These are phyloP conservation scores for Suhomyces atakaporum DNA, from an alignment of 1,139 yeast genomes.

Conservation along the genomic window DNA sequence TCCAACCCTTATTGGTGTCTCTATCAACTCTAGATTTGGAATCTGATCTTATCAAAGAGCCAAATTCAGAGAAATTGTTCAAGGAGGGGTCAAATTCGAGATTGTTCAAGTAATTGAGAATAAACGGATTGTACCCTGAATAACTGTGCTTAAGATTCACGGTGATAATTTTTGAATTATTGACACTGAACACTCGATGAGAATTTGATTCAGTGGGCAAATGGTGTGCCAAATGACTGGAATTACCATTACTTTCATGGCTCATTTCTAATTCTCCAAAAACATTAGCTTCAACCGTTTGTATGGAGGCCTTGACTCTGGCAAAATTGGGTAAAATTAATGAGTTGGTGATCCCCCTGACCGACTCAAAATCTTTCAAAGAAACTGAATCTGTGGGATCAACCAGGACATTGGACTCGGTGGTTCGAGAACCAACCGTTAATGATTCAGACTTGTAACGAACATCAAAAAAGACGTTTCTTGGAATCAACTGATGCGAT, in stretches of 20 bases:
- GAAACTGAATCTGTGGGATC: constrained; percentile 21
- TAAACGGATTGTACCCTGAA: constrained; percentile 64
- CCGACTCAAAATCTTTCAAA: constrained; percentile 18
- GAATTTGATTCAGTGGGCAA: constrained; percentile 11
- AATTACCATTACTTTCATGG: constrained; percentile 26
- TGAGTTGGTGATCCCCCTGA: constrained; percentile 22
- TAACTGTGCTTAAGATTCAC: constrained; percentile 56
- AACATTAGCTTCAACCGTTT: constrained; percentile 59
- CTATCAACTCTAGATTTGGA: constrained; percentile 6
- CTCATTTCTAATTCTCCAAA: constrained; percentile 58
- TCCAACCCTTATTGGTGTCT: constrained; percentile 18
- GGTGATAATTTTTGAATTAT: constrained; percentile 38
- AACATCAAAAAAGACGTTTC: constrained; percentile 69
- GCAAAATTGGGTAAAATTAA: constrained; percentile 37
- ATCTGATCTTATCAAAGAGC: constrained; percentile 28
- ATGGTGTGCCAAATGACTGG: constrained; percentile 16
- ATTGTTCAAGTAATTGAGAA: constrained; percentile 55
- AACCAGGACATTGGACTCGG: constrained; percentile 21
- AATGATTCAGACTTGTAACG: constrained; percentile 48
- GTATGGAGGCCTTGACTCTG: constrained; percentile 51
- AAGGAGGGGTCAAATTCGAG: constrained; percentile 58
- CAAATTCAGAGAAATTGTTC: constrained; percentile 71
- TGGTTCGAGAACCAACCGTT: constrained; percentile 19
- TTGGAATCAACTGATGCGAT: constrained; percentile 36
- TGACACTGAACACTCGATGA: constrained; percentile 39